These are phyloP conservation scores for Borealophlyctis nickersoniae DNA, from an alignment of 192 early-diverging fungal species.

Conservation along the genomic window DNA sequence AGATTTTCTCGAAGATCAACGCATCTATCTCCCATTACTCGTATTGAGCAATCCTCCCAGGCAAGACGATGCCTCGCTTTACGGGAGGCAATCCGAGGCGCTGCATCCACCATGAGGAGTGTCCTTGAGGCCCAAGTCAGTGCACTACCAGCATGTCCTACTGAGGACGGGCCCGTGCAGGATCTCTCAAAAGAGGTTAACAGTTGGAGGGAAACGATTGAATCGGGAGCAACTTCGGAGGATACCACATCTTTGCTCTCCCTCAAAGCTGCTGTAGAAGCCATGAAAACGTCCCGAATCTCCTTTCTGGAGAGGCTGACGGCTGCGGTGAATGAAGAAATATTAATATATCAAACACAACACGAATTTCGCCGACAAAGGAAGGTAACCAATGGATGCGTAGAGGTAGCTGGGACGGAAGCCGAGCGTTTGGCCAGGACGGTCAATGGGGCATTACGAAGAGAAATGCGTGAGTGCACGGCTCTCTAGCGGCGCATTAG, in stretches of 20 bases:
- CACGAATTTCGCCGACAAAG: no score
- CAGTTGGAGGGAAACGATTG: no score
- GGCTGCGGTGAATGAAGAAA: neutral
- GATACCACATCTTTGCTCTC: neutral
- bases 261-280: neutral
- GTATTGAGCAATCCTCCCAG: conserved; percentile 58
- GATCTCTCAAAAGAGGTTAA: no score
- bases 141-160: no score
- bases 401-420: neutral
- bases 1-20: conserved; percentile 28
- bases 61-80: conserved; percentile 48
- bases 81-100: no score
- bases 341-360: no score
- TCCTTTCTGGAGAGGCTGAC: neutral
- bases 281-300: neutral
- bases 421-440: neutral
- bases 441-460: neutral
- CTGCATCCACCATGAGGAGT: no score
- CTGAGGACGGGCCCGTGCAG: no score
- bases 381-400: neutral
- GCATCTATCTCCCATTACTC: conserved; percentile 56
- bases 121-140: no score
- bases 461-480: neutral
- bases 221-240: no score
- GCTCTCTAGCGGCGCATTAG: no score